Evolutionary conservation across 495 filamentous ascomycete species (phyloP).

Genomic region (Penicilliopsis zonata): DNA sequence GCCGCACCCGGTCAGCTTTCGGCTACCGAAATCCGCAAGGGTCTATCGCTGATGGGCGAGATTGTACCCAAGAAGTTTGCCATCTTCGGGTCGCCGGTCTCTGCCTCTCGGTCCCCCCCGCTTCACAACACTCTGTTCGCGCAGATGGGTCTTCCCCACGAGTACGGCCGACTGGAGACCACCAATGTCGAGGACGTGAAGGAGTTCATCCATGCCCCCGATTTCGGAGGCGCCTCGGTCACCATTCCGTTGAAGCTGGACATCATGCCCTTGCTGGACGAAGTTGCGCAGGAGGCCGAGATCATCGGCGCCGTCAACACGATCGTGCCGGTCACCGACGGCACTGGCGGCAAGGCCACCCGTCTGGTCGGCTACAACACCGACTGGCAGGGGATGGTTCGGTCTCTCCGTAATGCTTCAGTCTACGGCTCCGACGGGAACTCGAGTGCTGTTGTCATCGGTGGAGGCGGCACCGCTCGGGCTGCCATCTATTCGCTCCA

Average conservation of each 20-base stretch:
- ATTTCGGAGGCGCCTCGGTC: conserved; percentile 88
- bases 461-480: conserved; percentile 82
- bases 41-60: conserved; percentile 66
- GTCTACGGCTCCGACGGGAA: conserved; percentile 31
- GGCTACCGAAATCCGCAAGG: conserved; percentile 74
- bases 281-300: conserved; percentile 62
- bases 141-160: conserved; percentile 72
- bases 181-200: conserved; percentile 49
- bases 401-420: conserved; percentile 64
- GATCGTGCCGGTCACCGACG: conserved; percentile 44
- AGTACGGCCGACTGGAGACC: conserved; percentile 75
- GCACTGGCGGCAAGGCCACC: conserved; percentile 21
- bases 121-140: conserved; percentile 81
- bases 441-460: conserved; percentile 52
- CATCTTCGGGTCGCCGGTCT: conserved; percentile 77
- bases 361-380: conserved; percentile 80
- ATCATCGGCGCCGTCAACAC: conserved; percentile 94
- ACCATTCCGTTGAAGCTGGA: conserved; percentile 93
- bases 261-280: conserved; percentile 71
- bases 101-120: conserved; percentile 67
- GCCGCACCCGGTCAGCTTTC: conserved; percentile 93
- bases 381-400: conserved; percentile 89
- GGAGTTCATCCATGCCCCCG: conserved; percentile 51
- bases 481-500: conserved; percentile 86
- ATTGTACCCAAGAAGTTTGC: conserved; percentile 69